A percentile compares a stretch with the other conserved stretches of the same genome.
Conservation (phyloP, 108 stramenopile species). For the Skeletonema potamos region DNA sequence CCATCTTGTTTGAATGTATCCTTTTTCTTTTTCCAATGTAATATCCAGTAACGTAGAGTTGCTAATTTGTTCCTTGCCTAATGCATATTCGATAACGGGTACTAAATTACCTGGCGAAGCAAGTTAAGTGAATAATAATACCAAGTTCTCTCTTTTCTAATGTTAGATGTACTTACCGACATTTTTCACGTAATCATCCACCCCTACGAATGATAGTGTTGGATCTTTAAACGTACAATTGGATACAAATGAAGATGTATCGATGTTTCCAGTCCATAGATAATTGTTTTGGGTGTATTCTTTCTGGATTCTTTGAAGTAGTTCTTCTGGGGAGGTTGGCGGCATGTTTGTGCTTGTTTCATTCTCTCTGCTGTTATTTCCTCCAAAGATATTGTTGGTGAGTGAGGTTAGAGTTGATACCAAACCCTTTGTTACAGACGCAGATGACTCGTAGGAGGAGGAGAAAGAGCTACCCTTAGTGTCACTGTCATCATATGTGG, state of each 20-base stretch:
- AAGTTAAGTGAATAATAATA: no score
- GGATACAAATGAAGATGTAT: constrained; percentile 55
- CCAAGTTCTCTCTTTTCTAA: no score
- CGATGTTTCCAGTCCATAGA: constrained; percentile 83
- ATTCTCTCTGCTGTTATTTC: background rate
- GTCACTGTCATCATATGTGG: background rate
- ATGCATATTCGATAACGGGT: constrained; percentile 60
- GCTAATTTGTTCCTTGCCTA: constrained; percentile 33
- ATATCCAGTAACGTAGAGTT: constrained; percentile 65
- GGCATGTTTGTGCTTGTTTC: background rate
- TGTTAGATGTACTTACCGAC: no score
- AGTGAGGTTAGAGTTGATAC: constrained; percentile 33
- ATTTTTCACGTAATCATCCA: constrained; percentile 62
- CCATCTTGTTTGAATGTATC: constrained; percentile 76
- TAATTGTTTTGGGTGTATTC: constrained; percentile 77
- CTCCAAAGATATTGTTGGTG: constrained; percentile 21
- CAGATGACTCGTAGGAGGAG: constrained; percentile 32
- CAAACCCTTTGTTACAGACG: constrained; percentile 23
- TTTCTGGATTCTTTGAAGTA: constrained; percentile 54
- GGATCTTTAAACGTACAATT: constrained; percentile 80
- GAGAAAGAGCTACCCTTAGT: background rate
- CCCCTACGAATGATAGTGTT: constrained; percentile 70
- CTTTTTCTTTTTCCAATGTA: constrained; percentile 24
- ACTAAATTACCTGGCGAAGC: no score
- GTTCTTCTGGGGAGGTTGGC: constrained; percentile 45